phyloP scores from a whole-genome alignment of 805 yeast genomes.

The Sungouiozyma ichnusensis region DNA sequence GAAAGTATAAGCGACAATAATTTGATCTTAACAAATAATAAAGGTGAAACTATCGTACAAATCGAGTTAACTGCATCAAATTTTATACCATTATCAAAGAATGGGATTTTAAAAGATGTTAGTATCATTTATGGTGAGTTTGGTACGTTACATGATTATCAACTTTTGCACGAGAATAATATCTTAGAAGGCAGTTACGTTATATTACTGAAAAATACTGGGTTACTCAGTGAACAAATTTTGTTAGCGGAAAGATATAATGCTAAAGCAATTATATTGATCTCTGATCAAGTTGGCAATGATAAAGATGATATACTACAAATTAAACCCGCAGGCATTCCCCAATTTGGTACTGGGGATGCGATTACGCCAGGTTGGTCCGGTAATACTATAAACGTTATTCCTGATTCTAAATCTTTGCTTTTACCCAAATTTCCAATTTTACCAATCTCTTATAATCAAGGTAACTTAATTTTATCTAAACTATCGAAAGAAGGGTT shows the following conservation, averaged over 20 bases:
- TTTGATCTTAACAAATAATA: conserved; percentile 10
- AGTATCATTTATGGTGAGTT: conserved; percentile 51
- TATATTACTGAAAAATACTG: conserved; percentile 45
- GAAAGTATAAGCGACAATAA: conserved; percentile 20
- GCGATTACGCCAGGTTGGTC: conserved; percentile 63
- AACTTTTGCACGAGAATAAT: conserved; percentile 20
- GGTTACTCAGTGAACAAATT: conserved; percentile 39
- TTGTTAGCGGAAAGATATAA: conserved; percentile 44
- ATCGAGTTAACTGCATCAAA: conserved; percentile 30
- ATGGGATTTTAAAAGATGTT: conserved; percentile 43
- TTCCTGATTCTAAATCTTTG: conserved; percentile 35
- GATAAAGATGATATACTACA: conserved; percentile 23
- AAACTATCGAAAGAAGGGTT: conserved; percentile 18
- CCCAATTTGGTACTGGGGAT: conserved; percentile 62
- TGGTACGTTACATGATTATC: conserved; percentile 51
- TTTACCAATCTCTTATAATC: conserved; percentile 63
- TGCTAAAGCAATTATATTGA: conserved; percentile 56
- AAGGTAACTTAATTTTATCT: conserved; percentile 37
- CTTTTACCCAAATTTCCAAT: conserved; percentile 62
- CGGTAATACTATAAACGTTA: conserved; percentile 33
- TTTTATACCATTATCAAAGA: conserved; percentile 56
- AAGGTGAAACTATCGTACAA: conserved; percentile 15
- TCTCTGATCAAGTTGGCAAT: conserved; percentile 27
- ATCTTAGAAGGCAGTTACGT: conserved; percentile 33
- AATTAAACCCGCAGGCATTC: conserved; percentile 40